Conservation (phyloP, 352 stramenopile species). For the Elongisporangium undulatum region DNA sequence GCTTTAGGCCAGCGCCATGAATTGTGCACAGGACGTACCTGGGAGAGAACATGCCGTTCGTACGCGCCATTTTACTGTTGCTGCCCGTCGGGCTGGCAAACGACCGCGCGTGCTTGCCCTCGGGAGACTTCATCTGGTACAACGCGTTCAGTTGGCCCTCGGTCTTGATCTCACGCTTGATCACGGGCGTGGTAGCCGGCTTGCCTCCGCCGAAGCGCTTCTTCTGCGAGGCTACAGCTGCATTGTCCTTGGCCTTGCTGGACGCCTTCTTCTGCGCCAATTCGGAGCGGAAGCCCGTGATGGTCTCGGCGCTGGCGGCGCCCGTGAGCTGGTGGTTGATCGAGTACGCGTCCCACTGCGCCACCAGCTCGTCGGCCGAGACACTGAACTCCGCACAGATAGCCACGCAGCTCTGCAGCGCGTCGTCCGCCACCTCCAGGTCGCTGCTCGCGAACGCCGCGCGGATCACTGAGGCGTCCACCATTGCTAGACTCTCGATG, state of each 20-base stretch:
- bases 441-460: slow-evolving; percentile 71
- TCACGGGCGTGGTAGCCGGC: slow-evolving; percentile 42
- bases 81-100: slow-evolving; percentile 48
- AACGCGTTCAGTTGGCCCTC: slow-evolving; percentile 59
- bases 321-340: slow-evolving; percentile 80
- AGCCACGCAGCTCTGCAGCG: slow-evolving; percentile 53
- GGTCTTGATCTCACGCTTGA: slow-evolving; percentile 63
- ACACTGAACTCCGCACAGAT: slow-evolving; percentile 77
- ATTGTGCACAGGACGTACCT: slow-evolving; percentile 20
- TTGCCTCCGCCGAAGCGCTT: slow-evolving; percentile 30
- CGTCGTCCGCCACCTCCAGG: slow-evolving; percentile 68
- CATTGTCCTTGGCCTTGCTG: slow-evolving; percentile 30
- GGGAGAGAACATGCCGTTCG: slow-evolving; percentile 68
- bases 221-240: slow-evolving; percentile 39
- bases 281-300: slow-evolving; percentile 69
- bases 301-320: slow-evolving; percentile 44
- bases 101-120: slow-evolving; percentile 60
- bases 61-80: slow-evolving; percentile 61
- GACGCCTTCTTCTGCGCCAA: slow-evolving; percentile 48
- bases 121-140: slow-evolving; percentile 71
- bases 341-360: slow-evolving; percentile 82
- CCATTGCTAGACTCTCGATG: slow-evolving; percentile 27
- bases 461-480: slow-evolving; percentile 54
- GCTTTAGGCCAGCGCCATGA: not conserved
- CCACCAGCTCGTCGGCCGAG: slow-evolving; percentile 70